Base-by-base conservation (phyloP, 495 filamentous ascomycete species). In the Penicillium diatomitis region DNA sequence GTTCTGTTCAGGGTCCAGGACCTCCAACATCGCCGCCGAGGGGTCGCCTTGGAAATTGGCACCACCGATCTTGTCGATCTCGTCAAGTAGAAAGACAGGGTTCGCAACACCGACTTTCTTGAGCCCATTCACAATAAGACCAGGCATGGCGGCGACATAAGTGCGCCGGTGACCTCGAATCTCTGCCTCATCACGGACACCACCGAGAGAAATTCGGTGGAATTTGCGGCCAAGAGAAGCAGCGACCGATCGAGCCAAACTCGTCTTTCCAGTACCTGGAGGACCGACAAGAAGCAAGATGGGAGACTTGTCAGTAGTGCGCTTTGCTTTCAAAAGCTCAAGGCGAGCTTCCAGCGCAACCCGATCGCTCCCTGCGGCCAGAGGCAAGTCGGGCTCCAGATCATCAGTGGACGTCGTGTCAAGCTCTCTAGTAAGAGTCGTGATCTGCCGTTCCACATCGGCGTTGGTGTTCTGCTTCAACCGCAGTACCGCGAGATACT, bases 71-170 rank as follows among this genome's bases (percentile, higher is more conserved):
- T 99, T 99, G 75, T 99, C 94, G 56, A 99, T 96, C 69, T 99
- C 94, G 63, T 99, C 94, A 27, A 99, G 82, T 46, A 99, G 69
- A 70, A 97, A 90, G 32, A 99, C 91, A 2, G 94, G 94, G 60
- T 99, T 99, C 3, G 88, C 81, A 11, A 97, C 90, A 35, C 90
- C 91, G 41, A 92, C 94, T 65, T 97, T 99, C 75, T 91, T 94
- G 44, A 99, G 68, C 4, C 91, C 94, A 64, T 87, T 88, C 41
- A 96, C 90, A 44, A 99, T 86, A 41, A 97, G 70, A 32, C 94
- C 94, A 8, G 94, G 94, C 92, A 99, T 96, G 42, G 94, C 94
- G 8, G 94, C 94, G 47, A 99, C 92, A 63, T 99, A 99, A 2
- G 94, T 99, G 43, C 94, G 80, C 38, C 94, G 81, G 68, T 99